Conservation (phyloP, 208 protist species). For the Crithidia bombi region DNA sequence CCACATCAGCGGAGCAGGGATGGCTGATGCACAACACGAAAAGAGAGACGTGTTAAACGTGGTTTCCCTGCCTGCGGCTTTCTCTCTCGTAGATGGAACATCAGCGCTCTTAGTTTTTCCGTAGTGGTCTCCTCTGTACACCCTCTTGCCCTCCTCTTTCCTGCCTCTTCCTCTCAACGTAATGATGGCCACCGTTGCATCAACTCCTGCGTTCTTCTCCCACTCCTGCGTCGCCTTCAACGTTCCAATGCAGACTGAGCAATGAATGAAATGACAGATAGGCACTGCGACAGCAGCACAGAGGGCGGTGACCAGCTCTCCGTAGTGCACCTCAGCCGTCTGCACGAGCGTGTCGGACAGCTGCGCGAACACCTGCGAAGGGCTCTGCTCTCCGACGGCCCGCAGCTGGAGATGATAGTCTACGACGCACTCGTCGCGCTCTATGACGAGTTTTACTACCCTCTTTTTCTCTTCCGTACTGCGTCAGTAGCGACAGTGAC, state of each 20-base stretch:
- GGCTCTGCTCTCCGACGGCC: conserved; percentile 59
- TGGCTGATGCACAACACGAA: too few relatives aligned
- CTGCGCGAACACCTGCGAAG: conserved; percentile 45
- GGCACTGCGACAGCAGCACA: not conserved
- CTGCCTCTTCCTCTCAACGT: too few relatives aligned
- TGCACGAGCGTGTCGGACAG: conserved; percentile 40
- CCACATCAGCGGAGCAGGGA: too few relatives aligned
- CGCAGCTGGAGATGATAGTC: conserved; percentile 55
- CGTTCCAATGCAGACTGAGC: not conserved
- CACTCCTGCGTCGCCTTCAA: too few relatives aligned
- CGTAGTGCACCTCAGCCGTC: conserved; percentile 30
- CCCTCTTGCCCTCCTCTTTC: too few relatives aligned
- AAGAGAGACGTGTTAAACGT: too few relatives aligned
- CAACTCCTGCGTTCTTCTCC: too few relatives aligned
- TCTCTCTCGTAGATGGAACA: too few relatives aligned
- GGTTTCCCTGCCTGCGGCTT: too few relatives aligned
- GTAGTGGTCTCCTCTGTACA: too few relatives aligned
- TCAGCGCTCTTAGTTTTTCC: too few relatives aligned
- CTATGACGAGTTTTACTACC: conserved; percentile 23
- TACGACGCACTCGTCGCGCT: conserved; percentile 34
- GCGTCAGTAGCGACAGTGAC: not conserved
- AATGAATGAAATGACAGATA: not conserved
- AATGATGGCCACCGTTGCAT: too few relatives aligned
- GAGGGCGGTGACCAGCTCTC: conserved; percentile 13
- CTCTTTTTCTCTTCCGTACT: not conserved